Base-by-base conservation (phyloP, 1,284 basidiomycete genomes). In the Afroboletus lepidellus region DNA sequence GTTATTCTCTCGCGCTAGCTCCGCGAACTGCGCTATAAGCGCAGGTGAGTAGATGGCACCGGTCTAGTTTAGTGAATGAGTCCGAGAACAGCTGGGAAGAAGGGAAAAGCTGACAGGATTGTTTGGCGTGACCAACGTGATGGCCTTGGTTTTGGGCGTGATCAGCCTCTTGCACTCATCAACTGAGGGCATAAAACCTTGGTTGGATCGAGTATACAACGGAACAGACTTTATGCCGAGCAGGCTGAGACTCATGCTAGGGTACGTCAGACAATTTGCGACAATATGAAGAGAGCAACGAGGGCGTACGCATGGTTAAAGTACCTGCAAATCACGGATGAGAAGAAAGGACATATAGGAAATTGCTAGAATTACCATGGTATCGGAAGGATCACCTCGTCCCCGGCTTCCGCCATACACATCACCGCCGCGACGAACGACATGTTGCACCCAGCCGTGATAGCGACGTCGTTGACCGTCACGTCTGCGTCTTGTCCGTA, bases 341-440 rank as follows among this genome's bases (percentile, higher is more conserved):
- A 54, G 51, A 44, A 55, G 21, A 45, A 41, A 23, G 38, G n/a
- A 12, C 12, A 15, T 53, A 53, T 30, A 9, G 38, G 13, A 43
- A 46, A 42, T 13, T 20, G 33, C n/a, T 27, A 16, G 48, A 56
- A 61, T 46, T 63, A 87, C 86, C 87, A 90, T 11, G 92, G 92
- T 1, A 86, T 75, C 7, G 92, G 90, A 15, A 94, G 69, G 45
- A 96, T 85, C 37, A 93, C 74, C 57, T 89, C 87, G 54, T 91
- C 87, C 0, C 87, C 87, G 3, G 80, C 73, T 55, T 83, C 80
- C 18, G 86, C 89, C 6, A 96, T 66, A 15, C 79, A 77, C 76
- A 85, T 82, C 8, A 84, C 74, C 0, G 77, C 70, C 0, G 85
- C 78, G 13, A 84, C 76, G 60, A 90, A 91, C 2, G 87, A 87